Conservation (phyloP, 2,329 filamentous ascomycete genomes). For the Pseudogymnoascus pannorum region DNA sequence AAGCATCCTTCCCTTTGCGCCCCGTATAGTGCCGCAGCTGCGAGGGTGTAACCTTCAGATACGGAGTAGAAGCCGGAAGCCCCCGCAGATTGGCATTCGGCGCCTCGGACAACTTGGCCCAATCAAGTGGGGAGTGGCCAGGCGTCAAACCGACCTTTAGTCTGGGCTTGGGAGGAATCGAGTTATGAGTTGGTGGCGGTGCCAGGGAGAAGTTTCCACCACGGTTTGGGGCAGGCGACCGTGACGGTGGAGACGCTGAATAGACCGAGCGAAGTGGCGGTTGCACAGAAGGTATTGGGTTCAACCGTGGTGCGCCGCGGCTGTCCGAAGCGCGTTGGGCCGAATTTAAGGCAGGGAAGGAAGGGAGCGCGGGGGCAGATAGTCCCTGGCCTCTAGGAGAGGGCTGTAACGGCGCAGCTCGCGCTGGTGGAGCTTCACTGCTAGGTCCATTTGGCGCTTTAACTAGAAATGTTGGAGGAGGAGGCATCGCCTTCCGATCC, state of each 20-base stretch:
- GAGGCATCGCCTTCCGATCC: constrained; percentile 35
- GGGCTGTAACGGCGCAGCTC: not conserved
- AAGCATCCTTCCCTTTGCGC: constrained; percentile 76
- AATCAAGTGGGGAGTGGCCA: constrained; percentile 91
- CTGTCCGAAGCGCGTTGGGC: constrained; percentile 39
- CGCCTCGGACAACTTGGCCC: constrained; percentile 67
- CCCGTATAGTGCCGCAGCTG: constrained; percentile 74
- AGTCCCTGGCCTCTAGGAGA: constrained; percentile 22
- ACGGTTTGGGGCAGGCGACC: constrained; percentile 37
- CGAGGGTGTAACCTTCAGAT: constrained; percentile 72
- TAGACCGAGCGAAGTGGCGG: constrained; percentile 15
- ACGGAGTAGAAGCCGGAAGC: constrained; percentile 42
- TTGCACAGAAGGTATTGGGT: constrained; percentile 16
- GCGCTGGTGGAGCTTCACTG: constrained; percentile 20
- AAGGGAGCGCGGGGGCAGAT: constrained; percentile 22
- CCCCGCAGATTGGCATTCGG: constrained; percentile 62
- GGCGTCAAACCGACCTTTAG: constrained; percentile 77
- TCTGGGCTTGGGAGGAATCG: constrained; percentile 47
- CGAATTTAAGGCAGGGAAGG: constrained; percentile 46
- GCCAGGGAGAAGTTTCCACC: constrained; percentile 37
- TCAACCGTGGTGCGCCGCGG: constrained; percentile 16
- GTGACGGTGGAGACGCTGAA: constrained; percentile 22
- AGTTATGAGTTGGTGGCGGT: constrained; percentile 47
- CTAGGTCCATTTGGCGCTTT: constrained; percentile 12
- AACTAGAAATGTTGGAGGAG: constrained; percentile 21